Base-by-base conservation (phyloP, 306 rosid genomes). In the Betula pendula region DNA sequence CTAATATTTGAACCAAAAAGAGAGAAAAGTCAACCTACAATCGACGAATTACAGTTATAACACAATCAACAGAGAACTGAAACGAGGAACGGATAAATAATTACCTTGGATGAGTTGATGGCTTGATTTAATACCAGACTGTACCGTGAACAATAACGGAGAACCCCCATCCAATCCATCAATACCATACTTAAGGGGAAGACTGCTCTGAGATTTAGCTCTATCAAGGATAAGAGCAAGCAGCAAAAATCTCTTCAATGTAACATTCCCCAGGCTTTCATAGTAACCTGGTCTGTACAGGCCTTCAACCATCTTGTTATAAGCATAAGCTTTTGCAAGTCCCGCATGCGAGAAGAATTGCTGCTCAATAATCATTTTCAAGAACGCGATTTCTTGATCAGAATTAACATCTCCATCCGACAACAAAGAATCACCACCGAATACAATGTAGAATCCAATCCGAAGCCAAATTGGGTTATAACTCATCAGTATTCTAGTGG, bases 141-240 rank as follows among this genome's bases (percentile, higher is more conserved):
- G 89, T 68, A 72, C 80, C 22, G 68, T 79, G 79, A 94, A 94
- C 79, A 94, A 81, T 35, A 89, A 89, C 77, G 98, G 98, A 58
- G 98, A 94, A 77, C 98, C 98, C 75, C 97, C 97, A 81, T 94
- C 98, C 62, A 92, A 40, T 63, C 98, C 98, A 81, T 94, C 98
- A 75, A 94, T 85, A 42, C 97, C 98, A 81, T 94, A 92, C 82
- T 90, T 88, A 24, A 87, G 85, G 29, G 96, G 87, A 76, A 94
- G 96, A 76, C 83, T 84, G 87, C 91, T 92, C 86, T 89, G 95
- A 81, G 81, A 84, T 84, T 92, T 94, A 50, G 90, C 90, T 87
- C 88, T 90, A 89, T 94, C 98, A 49, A 94, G 88, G 58, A 90
- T 48, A 75, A 94, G 86, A 84, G 88, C 93, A 73, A 94, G 93